Base-by-base conservation (phyloP, 306 rosid species). In the Nissolia schottii region DNA sequence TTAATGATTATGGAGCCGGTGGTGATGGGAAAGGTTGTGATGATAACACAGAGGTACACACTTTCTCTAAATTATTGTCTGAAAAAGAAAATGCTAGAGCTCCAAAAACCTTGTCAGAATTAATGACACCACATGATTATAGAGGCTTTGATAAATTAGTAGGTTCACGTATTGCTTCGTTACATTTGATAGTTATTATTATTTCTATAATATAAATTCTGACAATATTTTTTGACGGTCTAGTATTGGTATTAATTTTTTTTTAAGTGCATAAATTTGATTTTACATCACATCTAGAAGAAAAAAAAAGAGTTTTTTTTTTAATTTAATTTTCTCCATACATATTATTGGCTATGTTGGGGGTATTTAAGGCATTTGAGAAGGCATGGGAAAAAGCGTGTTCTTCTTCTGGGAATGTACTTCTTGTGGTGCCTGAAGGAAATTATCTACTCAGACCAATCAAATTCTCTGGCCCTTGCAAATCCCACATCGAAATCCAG, bases 391-490 rank as follows among this genome's bases (percentile, higher is more conserved):
- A 77, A 58, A 80, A 5, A 27, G 93, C 82, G 19, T 92, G 97
- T 77, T 70, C 85, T 77, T 70, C 85, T 32, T 58, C 76, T 16
- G 64, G 12, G 25, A 77, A 77, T 7, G 72, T 68, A 24, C 61
- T 22, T 63, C 74, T 78, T 53, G 76, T 76, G 45, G 81, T 78
- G 59, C 92, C 90, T 16, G 8, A 45, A 54, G 78, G 81, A 35
- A 84, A 28, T 23, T 92, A 86, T 82, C 69, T 85, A n/a, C 90
- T 92, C 45, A 80, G 74, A 79, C 93, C 93, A 61, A 79, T 80
- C 22, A 80, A 61, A 58, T 87, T 92, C 82, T 67, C 78, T 4
- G 97, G 97, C 38, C 96, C 97, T 28, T 92, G 97, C 84, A 81
- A 84, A 77, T 83, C 97, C 48, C 35, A 59, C 51, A 46, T 87